A percentile compares a stretch with the other conserved stretches of the same genome.
Conservation (phyloP, 192 early-diverging fungal genomes). For the Backusella morwellensis region DNA sequence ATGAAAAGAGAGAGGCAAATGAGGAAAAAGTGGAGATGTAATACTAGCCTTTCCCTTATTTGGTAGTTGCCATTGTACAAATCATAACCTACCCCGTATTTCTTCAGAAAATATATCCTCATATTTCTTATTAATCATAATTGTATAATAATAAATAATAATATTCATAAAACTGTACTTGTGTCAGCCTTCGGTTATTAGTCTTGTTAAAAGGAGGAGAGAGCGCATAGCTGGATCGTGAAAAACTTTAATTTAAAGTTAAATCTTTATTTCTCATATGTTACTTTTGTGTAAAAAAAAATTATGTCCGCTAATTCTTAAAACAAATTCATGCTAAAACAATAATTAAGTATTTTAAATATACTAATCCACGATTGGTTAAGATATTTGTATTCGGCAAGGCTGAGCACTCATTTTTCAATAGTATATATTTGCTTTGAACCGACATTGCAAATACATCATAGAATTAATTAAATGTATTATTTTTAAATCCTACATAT, state of each 20-base stretch:
- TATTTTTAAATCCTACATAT: too few species aligned
- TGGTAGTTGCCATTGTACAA: neutral
- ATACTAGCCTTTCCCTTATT: neutral
- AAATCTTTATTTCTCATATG: neutral
- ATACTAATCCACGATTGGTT: neutral
- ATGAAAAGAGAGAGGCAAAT: neutral
- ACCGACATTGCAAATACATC: neutral
- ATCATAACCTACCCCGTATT: neutral
- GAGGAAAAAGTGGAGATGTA: neutral
- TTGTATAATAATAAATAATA: slow-evolving; percentile 4
- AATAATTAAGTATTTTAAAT: neutral
- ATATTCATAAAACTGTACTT: neutral
- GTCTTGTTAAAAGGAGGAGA: neutral
- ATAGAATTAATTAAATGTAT: too few species aligned
- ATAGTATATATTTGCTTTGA: neutral
- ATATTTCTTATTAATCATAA: neutral
- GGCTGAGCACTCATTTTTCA: neutral
- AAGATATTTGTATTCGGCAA: neutral
- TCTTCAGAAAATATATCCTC: neutral
- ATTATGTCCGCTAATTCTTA: neutral
- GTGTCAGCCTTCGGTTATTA: neutral
- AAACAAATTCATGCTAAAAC: neutral
- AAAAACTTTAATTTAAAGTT: neutral
- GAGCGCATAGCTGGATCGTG: neutral
- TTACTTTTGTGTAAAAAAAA: neutral